Base-by-base conservation (phyloP, 2,329 filamentous ascomycete species). In the Alternaria sp. region DNA sequence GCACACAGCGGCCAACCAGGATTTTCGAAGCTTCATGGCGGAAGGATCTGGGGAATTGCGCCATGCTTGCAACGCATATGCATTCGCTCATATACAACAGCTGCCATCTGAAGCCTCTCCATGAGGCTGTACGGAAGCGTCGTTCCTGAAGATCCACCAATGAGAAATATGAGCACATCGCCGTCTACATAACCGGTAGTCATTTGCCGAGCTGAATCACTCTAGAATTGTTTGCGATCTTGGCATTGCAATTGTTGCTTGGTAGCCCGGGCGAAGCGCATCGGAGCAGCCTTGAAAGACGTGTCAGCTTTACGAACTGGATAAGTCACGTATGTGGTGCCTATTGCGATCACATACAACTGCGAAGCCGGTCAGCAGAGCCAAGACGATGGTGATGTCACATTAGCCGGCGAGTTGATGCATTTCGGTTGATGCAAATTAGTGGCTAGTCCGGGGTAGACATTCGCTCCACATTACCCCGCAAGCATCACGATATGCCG, bases 391-490 rank as follows among this genome's bases (percentile, higher is more conserved):
- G 15, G 1, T 12, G 21, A 49, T n/a, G 45, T 30, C 45, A 45
- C 3, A 30, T 36, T 44, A 61, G 36, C 59, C 59, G 53, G 26
- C 32, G 10, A 46, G 4, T 11, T 51, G 32, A 51, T 23, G 15
- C 25, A 36, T 6, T 7, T 25, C 23, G 43, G 25, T 51, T 51
- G 40, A 28, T 55, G 52, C 17, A 36, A 36, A 61, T 50, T 61
- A 49, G 30, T 62, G 49, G 56, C 44, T 61, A 25, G 40, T 62
- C 47, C 40, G 54, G 59, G 47, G 55, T 47, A 53, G 46, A 53
- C 9, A 44, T 59, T 59, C 25, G 32, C 61, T 60, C 61, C 61
- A 53, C 59, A 59, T 30, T 53, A 46, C 59, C 54, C 47, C 40
- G 21, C 54, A 52, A 19, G 46, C 32, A 25, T 46, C 21, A 13